Percentiles rank a stretch among this genome's conserved stretches.
Evolutionary conservation across 768 basidiomycete species (phyloP).

Genomic region (Tricholoma saponaceum): DNA sequence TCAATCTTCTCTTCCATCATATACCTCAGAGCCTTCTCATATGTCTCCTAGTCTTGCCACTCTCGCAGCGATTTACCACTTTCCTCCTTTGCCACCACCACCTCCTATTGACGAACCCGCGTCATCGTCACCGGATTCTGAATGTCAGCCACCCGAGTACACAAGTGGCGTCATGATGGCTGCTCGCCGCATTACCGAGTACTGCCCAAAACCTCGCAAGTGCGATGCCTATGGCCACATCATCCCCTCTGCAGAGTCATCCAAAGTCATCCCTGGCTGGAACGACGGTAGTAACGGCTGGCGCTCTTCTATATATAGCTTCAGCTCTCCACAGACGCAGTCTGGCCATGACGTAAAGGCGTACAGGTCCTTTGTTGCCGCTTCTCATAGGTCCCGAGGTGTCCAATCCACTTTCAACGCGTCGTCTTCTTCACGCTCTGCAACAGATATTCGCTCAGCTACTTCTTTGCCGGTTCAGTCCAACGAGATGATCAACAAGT

Average conservation of each 20-base stretch:
- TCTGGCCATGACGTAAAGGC: slow-evolving; percentile 27
- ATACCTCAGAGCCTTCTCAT: slow-evolving; percentile 16
- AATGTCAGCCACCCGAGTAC: slow-evolving; percentile 38
- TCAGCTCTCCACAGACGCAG: slow-evolving; percentile 36
- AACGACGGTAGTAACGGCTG: slow-evolving; percentile 63
- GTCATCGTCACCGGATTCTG: slow-evolving; percentile 7
- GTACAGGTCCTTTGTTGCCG: slow-evolving; percentile 44
- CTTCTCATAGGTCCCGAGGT: slow-evolving; percentile 44
- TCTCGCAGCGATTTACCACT: slow-evolving; percentile 34
- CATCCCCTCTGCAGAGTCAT: slow-evolving; percentile 27
- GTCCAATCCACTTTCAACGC: slow-evolving; percentile 47
- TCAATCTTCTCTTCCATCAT: slow-evolving; percentile 19
- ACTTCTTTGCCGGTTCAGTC: slow-evolving; percentile 22
- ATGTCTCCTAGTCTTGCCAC: slow-evolving; percentile 27
- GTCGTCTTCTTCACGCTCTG: slow-evolving; percentile 11
- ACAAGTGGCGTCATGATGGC: slow-evolving; percentile 70
- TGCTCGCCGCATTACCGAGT: slow-evolving; percentile 46
- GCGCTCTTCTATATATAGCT: slow-evolving; percentile 61
- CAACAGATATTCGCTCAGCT: slow-evolving; percentile 6
- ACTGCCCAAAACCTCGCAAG: slow-evolving; percentile 38
- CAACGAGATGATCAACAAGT: slow-evolving; percentile 52
- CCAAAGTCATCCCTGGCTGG: slow-evolving; percentile 59
- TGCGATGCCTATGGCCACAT: slow-evolving; percentile 29
- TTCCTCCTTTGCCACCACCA: slow-evolving; percentile 52
- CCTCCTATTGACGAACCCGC: slow-evolving; percentile 36